Evolutionary conservation across 306 rosid species (phyloP).

Genomic region (Inga oerstediana): DNA sequence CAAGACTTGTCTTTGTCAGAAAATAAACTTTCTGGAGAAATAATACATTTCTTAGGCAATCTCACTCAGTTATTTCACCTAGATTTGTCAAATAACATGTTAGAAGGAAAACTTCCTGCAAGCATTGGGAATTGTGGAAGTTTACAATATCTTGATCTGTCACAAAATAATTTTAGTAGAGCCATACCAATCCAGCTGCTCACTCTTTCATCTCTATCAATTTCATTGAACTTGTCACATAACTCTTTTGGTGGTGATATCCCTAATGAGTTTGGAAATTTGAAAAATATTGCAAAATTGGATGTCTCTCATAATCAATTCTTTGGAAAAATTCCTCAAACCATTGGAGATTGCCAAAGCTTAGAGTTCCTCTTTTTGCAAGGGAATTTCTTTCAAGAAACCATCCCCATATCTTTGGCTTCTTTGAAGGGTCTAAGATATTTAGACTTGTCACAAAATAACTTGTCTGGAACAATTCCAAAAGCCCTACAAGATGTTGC

Average conservation of each 20-base stretch:
- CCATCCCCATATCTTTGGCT: neutral
- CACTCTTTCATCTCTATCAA: neutral
- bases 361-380: neutral
- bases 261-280: neutral
- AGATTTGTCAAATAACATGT: neutral
- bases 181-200: neutral
- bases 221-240: neutral
- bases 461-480: constrained; percentile 2
- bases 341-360: neutral
- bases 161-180: neutral
- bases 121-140: neutral
- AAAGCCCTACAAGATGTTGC: too few species aligned
- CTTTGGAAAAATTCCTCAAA: neutral
- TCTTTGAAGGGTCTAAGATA: neutral
- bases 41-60: neutral
- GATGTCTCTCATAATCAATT: neutral
- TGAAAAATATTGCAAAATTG: neutral
- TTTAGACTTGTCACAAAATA: constrained; percentile 17
- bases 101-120: neutral
- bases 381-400: neutral
- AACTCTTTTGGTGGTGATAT: neutral
- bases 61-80: neutral
- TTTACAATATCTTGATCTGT: neutral
- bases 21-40: neutral
- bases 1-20: neutral